phyloP scores from a whole-genome alignment of 805 yeast genomes.

The Saccharomyces mikatae region DNA sequence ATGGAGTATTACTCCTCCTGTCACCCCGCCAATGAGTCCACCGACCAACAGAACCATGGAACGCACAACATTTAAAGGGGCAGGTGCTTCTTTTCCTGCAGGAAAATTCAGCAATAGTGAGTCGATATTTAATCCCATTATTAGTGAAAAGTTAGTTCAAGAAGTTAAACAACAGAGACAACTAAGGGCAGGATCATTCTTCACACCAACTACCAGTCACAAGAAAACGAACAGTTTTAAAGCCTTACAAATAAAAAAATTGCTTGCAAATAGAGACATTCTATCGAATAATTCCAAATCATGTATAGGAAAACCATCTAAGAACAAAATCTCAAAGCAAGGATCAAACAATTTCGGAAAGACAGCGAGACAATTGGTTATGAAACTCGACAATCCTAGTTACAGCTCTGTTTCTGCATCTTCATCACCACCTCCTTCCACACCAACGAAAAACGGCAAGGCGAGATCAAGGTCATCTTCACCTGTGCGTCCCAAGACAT shows the following conservation, averaged over 20 bases:
- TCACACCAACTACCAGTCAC: slow-evolving; percentile 11
- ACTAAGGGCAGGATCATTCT: background rate
- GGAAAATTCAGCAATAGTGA: background rate
- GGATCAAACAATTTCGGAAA: slow-evolving; percentile 1
- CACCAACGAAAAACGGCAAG: background rate
- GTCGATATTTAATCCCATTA: slow-evolving; percentile 17
- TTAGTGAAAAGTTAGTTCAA: slow-evolving; percentile 26
- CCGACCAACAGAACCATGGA: background rate
- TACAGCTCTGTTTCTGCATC: background rate
- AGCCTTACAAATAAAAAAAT: slow-evolving; percentile 28
- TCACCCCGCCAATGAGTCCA: slow-evolving; percentile 31
- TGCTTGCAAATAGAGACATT: slow-evolving; percentile 26
- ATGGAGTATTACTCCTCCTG: slow-evolving; percentile 13
- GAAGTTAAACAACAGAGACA: slow-evolving; percentile 18
- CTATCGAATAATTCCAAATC: slow-evolving; percentile 21
- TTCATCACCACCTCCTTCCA: slow-evolving; percentile 4
- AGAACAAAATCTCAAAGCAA: slow-evolving; percentile 3
- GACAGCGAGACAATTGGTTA: slow-evolving; percentile 12
- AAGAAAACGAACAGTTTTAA: slow-evolving; percentile 32
- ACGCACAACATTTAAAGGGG: background rate
- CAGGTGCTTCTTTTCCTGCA: background rate
- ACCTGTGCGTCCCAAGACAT: slow-evolving; percentile 9
- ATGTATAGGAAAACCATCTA: background rate
- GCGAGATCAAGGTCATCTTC: slow-evolving; percentile 11
- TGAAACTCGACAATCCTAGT: slow-evolving; percentile 10